phyloP scores from a whole-genome alignment of 1,284 basidiomycete species.

The Lignosus rhinocerotis region DNA sequence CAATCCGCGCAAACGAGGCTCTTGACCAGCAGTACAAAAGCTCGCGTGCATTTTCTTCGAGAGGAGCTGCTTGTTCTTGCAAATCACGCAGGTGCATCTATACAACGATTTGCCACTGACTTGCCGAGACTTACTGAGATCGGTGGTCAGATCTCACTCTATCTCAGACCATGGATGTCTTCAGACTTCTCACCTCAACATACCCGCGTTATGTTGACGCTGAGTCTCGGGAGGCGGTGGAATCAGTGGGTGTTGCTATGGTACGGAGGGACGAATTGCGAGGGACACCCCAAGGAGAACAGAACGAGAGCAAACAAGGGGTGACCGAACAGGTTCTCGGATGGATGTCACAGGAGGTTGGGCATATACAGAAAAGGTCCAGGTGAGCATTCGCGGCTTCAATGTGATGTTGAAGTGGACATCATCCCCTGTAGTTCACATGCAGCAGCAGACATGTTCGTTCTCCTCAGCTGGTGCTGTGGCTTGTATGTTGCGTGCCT shows the following conservation, averaged over 20 bases:
- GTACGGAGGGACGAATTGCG: slow-evolving; percentile 59
- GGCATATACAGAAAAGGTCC: slow-evolving; percentile 50
- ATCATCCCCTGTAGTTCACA: slow-evolving; percentile 46
- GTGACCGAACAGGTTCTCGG: slow-evolving; percentile 69
- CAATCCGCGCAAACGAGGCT: slow-evolving; percentile 51
- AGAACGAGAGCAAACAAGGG: slow-evolving; percentile 46
- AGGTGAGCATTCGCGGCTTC: slow-evolving; percentile 42
- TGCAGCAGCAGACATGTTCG: slow-evolving; percentile 65
- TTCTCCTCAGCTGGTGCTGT: slow-evolving; percentile 76
- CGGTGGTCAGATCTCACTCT: slow-evolving; percentile 56
- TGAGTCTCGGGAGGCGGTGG: slow-evolving; percentile 68
- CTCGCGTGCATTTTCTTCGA: slow-evolving; percentile 57
- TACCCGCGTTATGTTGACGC: slow-evolving; percentile 78
- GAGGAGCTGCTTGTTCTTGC: slow-evolving; percentile 61
- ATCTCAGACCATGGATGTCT: slow-evolving; percentile 69
- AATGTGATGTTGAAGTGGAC: slow-evolving; percentile 2
- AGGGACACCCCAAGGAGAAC: slow-evolving; percentile 40
- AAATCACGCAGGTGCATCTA: slow-evolving; percentile 55
- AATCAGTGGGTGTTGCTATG: slow-evolving; percentile 62
- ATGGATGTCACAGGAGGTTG: slow-evolving; percentile 71
- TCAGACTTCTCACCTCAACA: slow-evolving; percentile 71
- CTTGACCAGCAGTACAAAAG: slow-evolving; percentile 53
- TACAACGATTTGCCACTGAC: neutral
- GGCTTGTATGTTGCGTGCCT: slow-evolving; percentile 59
- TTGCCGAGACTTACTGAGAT: slow-evolving; percentile 5